Evolutionary conservation across 495 filamentous ascomycete genomes (phyloP), one percentile per base, ranked within the genome.

Genomic region (Venustampulla echinocandica): DNA sequence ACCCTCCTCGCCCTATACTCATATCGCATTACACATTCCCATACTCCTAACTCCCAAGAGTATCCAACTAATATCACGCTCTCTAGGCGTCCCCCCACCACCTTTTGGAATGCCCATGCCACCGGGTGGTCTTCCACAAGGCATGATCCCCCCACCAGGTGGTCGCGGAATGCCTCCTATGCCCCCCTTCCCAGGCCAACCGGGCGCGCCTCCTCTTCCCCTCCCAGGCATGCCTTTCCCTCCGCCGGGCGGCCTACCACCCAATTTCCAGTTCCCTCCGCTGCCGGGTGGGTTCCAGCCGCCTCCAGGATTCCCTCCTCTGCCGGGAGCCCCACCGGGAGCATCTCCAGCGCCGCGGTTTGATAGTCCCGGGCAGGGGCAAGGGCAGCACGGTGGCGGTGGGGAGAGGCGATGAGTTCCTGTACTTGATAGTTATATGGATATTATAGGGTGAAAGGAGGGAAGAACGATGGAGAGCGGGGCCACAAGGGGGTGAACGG

Each of bases 181-280:
- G 61, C 77, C 82, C 0, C 81, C 81, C 3, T 87, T 90, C 60
- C 78, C 79, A 10, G 63, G 67, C 36, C 58, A 60, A 14, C 62
- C 65, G 63, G 13, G 66, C 62, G 40, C 66, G 52, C 51, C 64
- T 59, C 28, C 68, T 57, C 9, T 40, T 4, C 67, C 66, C 49
- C 65, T 57, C 37, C 54, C 64, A 21, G 73, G 70, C 3, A 64
- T 81, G 63, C 76, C 80, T 3, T 81, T 84, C 56, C 77, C 77
- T n/a, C 79, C 79, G 3, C 80, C 77, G 2, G 76, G 70, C 13
- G 73, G 68, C 9, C 71, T 81, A 47, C 76, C 74, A 10, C 68
- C 77, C 1, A 73, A 71, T 54, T 77, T 77, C 60, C 70, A 62
- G 37, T 67, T 69, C 38, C 64, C 66, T 17, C 53, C 64, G 11